phyloP scores from a whole-genome alignment of 2,329 filamentous ascomycete genomes.

The Ophiostoma quercus region DNA sequence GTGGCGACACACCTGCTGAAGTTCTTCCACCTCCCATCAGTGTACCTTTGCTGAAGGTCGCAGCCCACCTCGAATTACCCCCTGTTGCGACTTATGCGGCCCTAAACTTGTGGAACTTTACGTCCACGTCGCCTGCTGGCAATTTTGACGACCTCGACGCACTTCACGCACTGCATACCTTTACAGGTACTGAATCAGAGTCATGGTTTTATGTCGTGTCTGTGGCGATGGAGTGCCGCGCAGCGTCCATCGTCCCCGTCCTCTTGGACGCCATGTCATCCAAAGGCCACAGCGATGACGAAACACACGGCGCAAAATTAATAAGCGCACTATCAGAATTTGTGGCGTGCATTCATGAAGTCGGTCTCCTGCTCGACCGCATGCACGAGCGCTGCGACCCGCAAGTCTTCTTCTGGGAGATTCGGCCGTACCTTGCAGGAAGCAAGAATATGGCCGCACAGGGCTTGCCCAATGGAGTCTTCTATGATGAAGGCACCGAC shows the following conservation, averaged over 20 bases:
- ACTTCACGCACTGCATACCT: constrained; percentile 68
- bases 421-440: constrained; percentile 82
- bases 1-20: constrained; percentile 67
- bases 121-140: constrained; percentile 31
- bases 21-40: constrained; percentile 74
- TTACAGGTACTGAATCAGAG: constrained; percentile 83
- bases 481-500: constrained; percentile 60
- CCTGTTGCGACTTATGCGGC: constrained; percentile 87
- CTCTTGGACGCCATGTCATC: constrained; percentile 66
- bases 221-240: constrained; percentile 81
- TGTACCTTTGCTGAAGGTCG: constrained; percentile 68
- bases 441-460: constrained; percentile 78
- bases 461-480: constrained; percentile 77
- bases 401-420: constrained; percentile 80
- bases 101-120: constrained; percentile 86
- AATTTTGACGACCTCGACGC: constrained; percentile 58
- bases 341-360: constrained; percentile 60
- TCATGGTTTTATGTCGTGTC: constrained; percentile 92
- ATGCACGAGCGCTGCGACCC: constrained; percentile 92
- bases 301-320: not conserved
- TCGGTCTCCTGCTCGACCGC: constrained; percentile 63
- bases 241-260: constrained; percentile 65
- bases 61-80: constrained; percentile 70
- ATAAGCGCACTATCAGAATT: constrained; percentile 56
- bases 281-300: no score